These are phyloP conservation scores for Ogataea wickerhamii DNA, from an alignment of 805 yeast genomes.

Conservation along the genomic window DNA sequence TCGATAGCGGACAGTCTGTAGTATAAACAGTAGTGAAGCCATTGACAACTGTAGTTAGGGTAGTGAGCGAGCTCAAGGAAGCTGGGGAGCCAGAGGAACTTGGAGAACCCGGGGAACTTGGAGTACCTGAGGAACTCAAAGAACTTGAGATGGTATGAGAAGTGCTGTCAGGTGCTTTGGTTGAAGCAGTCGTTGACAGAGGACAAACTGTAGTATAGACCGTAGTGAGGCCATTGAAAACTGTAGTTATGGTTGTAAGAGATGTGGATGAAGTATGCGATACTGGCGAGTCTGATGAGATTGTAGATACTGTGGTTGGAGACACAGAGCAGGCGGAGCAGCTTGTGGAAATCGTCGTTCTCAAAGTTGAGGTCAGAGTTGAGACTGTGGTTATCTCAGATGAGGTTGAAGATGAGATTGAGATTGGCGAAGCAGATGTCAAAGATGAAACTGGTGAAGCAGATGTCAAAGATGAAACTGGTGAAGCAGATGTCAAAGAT, in stretches of 20 bases:
- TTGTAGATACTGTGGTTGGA: constrained; percentile 11
- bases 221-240: constrained; percentile 15
- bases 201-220: constrained; percentile 25
- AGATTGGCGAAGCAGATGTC: not conserved
- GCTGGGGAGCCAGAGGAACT: constrained; percentile 6
- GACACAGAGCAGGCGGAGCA: constrained; percentile 8
- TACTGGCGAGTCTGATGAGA: constrained; percentile 23
- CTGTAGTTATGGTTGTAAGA: constrained; percentile 12
- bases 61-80: constrained; percentile 4
- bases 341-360: constrained; percentile 24
- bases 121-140: too few species aligned
- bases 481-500: too few species aligned
- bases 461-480: not conserved
- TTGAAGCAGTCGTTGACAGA: constrained; percentile 9
- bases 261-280: constrained; percentile 8
- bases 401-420: too few species aligned
- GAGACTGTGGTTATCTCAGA: constrained; percentile 16
- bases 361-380: constrained; percentile 16
- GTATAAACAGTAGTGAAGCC: constrained; percentile 19
- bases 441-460: not conserved
- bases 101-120: constrained; percentile 5
- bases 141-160: constrained; percentile 15
- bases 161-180: constrained; percentile 14
- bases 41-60: constrained; percentile 12
- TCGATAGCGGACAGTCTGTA: constrained; percentile 22